Evolutionary conservation across 1,139 yeast genomes (phyloP).

Genomic region (Suhomyces chickasaworum): DNA sequence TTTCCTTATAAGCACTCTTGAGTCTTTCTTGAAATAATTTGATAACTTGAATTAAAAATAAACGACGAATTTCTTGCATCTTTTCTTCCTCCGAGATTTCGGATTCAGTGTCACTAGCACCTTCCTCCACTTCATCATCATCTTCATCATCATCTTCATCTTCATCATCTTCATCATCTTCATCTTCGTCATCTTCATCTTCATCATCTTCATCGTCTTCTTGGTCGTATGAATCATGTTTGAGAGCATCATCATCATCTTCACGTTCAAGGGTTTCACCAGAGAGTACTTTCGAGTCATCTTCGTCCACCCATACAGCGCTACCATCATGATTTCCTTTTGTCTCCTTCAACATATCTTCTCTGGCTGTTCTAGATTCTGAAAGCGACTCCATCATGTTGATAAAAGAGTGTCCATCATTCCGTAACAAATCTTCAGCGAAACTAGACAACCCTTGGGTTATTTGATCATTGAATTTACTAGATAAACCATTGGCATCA

Average conservation of each 20-base stretch:
- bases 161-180: slow-evolving; percentile 31
- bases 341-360: slow-evolving; percentile 34
- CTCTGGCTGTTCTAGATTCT: slow-evolving; percentile 55
- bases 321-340: slow-evolving; percentile 8
- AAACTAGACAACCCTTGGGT: slow-evolving; percentile 54
- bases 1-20: slow-evolving; percentile 70
- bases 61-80: slow-evolving; percentile 72
- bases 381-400: slow-evolving; percentile 78
- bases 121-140: slow-evolving; percentile 27
- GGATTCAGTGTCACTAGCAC: slow-evolving; percentile 39
- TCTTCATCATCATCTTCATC: slow-evolving; percentile 37
- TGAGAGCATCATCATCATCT: not conserved
- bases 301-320: slow-evolving; percentile 30
- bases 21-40: slow-evolving; percentile 72
- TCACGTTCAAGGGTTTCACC: not conserved
- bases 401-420: slow-evolving; percentile 73
- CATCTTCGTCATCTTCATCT: slow-evolving; percentile 27
- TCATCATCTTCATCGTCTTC: slow-evolving; percentile 26
- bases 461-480: slow-evolving; percentile 24
- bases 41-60: slow-evolving; percentile 75
- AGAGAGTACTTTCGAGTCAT: slow-evolving; percentile 15
- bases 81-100: slow-evolving; percentile 65
- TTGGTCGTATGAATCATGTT: slow-evolving; percentile 17
- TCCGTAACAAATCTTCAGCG: slow-evolving; percentile 75
- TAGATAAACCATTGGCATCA: slow-evolving; percentile 6